These are phyloP conservation scores for Pythium scleroteichum DNA, from an alignment of 352 stramenopile genomes.

Conservation along the genomic window DNA sequence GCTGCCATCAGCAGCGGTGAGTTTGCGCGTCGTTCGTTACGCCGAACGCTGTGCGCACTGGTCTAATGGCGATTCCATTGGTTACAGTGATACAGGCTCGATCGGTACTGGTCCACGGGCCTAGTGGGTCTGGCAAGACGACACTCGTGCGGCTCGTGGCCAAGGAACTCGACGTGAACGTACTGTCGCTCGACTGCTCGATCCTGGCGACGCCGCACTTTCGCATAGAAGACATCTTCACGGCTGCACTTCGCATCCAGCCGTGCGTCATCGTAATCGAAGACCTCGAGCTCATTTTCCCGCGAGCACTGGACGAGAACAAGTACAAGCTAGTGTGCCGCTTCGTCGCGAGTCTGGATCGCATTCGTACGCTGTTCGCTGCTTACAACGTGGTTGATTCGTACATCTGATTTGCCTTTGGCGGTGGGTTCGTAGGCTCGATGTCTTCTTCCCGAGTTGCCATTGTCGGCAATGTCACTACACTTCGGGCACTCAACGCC, in stretches of 20 bases:
- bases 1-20: background rate
- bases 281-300: constrained; percentile 78
- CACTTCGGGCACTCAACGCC: constrained; percentile 48
- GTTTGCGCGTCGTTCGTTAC: background rate
- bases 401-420: background rate
- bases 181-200: constrained; percentile 65
- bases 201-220: constrained; percentile 56
- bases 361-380: constrained; percentile 42
- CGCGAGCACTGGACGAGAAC: constrained; percentile 58
- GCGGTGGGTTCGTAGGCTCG: constrained; percentile 27
- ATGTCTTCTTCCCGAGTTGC: constrained; percentile 36
- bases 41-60: no score
- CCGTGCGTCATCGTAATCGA: constrained; percentile 70
- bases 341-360: constrained; percentile 56
- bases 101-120: constrained; percentile 64
- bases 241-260: constrained; percentile 67
- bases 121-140: constrained; percentile 74
- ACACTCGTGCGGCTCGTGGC: constrained; percentile 60
- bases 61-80: no score
- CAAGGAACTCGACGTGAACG: constrained; percentile 43
- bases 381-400: no score
- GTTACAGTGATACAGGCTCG: constrained; percentile 28
- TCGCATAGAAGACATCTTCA: constrained; percentile 65
- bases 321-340: constrained; percentile 73
- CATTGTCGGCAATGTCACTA: constrained; percentile 67